phyloP scores from a whole-genome alignment of 2,329 filamentous ascomycete genomes.

The Pestalotiopsis sp. region DNA sequence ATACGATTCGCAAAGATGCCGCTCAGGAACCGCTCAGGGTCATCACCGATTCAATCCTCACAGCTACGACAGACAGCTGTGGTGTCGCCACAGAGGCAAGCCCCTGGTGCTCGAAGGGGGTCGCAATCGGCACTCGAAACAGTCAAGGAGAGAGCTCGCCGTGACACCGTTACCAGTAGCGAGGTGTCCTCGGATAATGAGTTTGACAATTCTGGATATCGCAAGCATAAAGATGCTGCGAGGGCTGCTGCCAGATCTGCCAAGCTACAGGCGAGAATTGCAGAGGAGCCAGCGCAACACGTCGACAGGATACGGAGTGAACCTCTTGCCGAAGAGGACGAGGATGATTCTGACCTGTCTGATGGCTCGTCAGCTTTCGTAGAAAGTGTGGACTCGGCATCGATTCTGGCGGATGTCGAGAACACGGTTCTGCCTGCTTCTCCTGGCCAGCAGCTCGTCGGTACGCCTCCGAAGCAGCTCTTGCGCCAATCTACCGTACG shows the following conservation, averaged over 20 bases:
- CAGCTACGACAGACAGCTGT: constrained; percentile 57
- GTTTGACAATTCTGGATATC: constrained; percentile 67
- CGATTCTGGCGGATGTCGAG: constrained; percentile 67
- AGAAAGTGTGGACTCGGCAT: constrained; percentile 70
- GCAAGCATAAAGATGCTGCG: constrained; percentile 63
- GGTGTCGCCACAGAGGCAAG: constrained; percentile 49
- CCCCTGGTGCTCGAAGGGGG: constrained; percentile 55
- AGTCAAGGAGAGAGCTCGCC: constrained; percentile 67
- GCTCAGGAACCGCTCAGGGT: constrained; percentile 80
- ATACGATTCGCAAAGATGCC: constrained; percentile 98
- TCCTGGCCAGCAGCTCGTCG: constrained; percentile 59
- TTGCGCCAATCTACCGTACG: constrained; percentile 64
- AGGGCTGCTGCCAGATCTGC: constrained; percentile 57
- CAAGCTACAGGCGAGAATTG: constrained; percentile 54
- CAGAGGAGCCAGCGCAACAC: constrained; percentile 47
- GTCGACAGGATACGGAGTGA: constrained; percentile 49
- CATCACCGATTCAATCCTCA: constrained; percentile 77
- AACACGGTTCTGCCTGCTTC: constrained; percentile 58
- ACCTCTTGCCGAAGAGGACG: constrained; percentile 58
- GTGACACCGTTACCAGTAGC: constrained; percentile 80
- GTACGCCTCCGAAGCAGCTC: constrained; percentile 64
- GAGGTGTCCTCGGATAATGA: constrained; percentile 85
- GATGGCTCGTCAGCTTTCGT: constrained; percentile 66
- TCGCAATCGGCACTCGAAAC: constrained; percentile 73
- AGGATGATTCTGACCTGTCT: constrained; percentile 58